Evolutionary conservation across 2,329 filamentous ascomycete species (phyloP).

Genomic region (Monosporascus ibericus): DNA sequence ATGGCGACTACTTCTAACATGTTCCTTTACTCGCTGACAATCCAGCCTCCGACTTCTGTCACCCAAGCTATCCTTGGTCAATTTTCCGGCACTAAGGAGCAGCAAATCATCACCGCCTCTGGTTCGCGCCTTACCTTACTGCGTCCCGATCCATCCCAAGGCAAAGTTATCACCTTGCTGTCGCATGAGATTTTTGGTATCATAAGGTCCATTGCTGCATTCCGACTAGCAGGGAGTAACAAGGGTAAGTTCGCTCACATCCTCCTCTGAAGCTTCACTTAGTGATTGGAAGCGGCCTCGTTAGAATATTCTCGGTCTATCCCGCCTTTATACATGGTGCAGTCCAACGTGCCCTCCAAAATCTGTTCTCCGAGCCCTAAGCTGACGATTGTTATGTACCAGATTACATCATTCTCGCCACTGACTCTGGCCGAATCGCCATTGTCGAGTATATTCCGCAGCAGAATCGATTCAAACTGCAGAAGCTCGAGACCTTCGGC

Average conservation of each 20-base stretch:
- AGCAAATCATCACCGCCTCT: constrained; percentile 92
- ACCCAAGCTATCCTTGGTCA: constrained; percentile 90
- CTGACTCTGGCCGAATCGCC: constrained; percentile 90
- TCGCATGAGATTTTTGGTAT: constrained; percentile 97
- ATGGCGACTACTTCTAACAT: constrained; percentile 99
- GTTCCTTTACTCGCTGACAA: constrained; percentile 96
- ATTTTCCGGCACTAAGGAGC: constrained; percentile 92
- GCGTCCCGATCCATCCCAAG: constrained; percentile 76
- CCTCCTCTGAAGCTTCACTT: constrained; percentile 50
- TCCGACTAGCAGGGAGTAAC: constrained; percentile 84
- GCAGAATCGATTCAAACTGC: constrained; percentile 78
- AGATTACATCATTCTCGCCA: constrained; percentile 96
- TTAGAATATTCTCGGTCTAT: constrained; percentile 31
- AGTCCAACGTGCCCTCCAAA: constrained; percentile 11
- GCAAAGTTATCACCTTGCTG: constrained; percentile 78
- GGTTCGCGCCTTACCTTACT: constrained; percentile 85
- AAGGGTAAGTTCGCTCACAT: constrained; percentile 70
- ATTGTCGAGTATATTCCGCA: constrained; percentile 87
- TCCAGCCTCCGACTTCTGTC: constrained; percentile 85
- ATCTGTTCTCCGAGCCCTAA: constrained; percentile 5
- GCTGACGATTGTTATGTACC: constrained; percentile 21
- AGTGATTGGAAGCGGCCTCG: constrained; percentile 64
- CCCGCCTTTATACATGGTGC: constrained; percentile 20
- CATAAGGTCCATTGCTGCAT: constrained; percentile 80
- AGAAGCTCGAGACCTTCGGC: constrained; percentile 96